phyloP scores from a whole-genome alignment of 176 grass and related monocot genomes.

The Juncus inflexus region DNA sequence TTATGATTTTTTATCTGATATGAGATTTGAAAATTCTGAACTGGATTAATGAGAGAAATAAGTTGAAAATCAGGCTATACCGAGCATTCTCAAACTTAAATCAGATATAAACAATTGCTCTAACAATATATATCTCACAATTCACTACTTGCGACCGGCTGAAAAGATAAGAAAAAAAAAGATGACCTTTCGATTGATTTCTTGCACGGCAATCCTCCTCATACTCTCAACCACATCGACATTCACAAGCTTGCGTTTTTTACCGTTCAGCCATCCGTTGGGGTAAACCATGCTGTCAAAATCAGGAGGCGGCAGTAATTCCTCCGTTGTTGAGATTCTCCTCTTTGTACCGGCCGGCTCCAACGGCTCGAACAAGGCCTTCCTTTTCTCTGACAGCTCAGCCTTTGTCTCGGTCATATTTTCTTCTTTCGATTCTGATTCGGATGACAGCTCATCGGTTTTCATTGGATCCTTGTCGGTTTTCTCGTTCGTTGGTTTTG shows the following conservation, averaged over 20 bases:
- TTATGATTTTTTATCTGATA: no score
- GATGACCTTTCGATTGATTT: slow-evolving; percentile 99
- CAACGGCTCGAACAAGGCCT: slow-evolving; percentile 79
- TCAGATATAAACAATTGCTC: no score
- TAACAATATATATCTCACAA: no score
- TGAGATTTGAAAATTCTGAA: no score
- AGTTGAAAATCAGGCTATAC: no score
- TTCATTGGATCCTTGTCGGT: slow-evolving; percentile 44
- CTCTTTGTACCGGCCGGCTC: slow-evolving; percentile 48
- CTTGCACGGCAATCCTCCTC: slow-evolving; percentile 82
- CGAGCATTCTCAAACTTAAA: no score
- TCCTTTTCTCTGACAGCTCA: slow-evolving; percentile 67
- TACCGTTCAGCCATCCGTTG: slow-evolving; percentile 88
- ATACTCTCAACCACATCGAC: slow-evolving; percentile 99
- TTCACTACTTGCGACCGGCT: slow-evolving; percentile 1
- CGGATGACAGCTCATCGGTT: slow-evolving; percentile 27
- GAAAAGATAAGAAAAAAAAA: slow-evolving; percentile 18
- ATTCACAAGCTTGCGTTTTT: slow-evolving; percentile 97
- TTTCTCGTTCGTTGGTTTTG: slow-evolving; percentile 52
- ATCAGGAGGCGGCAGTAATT: slow-evolving; percentile 89
- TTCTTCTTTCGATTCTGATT: slow-evolving; percentile 37
- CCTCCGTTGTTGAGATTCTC: slow-evolving; percentile 36
- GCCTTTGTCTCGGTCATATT: slow-evolving; percentile 33
- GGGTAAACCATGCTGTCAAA: slow-evolving; percentile 76
- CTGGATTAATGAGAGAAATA: no score